These are phyloP conservation scores for Mrakia blollopis DNA, from an alignment of 768 basidiomycete genomes.

Conservation along the genomic window DNA sequence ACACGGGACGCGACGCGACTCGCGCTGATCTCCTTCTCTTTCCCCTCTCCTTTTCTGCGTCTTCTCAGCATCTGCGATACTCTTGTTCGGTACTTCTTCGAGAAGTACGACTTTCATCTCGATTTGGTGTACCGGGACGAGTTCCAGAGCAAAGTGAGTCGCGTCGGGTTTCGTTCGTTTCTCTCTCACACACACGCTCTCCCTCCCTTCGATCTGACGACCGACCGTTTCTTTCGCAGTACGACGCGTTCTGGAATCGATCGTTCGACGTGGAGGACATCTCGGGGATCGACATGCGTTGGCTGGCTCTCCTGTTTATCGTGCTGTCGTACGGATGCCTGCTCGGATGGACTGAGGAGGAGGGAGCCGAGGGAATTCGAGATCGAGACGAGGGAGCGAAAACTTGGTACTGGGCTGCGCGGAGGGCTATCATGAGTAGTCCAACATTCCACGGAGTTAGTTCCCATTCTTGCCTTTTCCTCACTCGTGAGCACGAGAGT, in stretches of 20 bases:
- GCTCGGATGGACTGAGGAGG: slow-evolving; percentile 26
- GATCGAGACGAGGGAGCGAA: slow-evolving; percentile 10
- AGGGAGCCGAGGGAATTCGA: not conserved
- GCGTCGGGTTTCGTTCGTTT: too few species aligned
- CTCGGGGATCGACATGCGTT: slow-evolving; percentile 33
- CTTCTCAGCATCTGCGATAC: slow-evolving; percentile 29
- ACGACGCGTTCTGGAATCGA: slow-evolving; percentile 34
- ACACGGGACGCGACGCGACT: not conserved
- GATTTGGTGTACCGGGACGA: slow-evolving; percentile 37
- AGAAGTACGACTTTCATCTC: slow-evolving; percentile 28
- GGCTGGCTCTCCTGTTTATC: slow-evolving; percentile 35
- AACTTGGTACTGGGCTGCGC: slow-evolving; percentile 36
- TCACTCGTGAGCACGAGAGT: not conserved
- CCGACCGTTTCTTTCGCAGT: slow-evolving; percentile 8
- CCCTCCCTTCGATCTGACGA: too few species aligned
- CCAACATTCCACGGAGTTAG: slow-evolving; percentile 35
- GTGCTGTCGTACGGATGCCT: slow-evolving; percentile 36
- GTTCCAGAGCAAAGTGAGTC: slow-evolving; percentile 27
- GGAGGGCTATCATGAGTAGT: slow-evolving; percentile 32
- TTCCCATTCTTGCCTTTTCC: not conserved
- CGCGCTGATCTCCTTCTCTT: not conserved
- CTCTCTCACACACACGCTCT: not conserved
- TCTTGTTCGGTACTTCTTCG: slow-evolving; percentile 31
- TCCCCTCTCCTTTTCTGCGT: slow-evolving; percentile 6
- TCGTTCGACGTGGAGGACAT: slow-evolving; percentile 30